Evolutionary conservation across 1,284 basidiomycete species (phyloP), one percentile per base, ranked within the genome.

Genomic region (Cryptococcus floricola): DNA sequence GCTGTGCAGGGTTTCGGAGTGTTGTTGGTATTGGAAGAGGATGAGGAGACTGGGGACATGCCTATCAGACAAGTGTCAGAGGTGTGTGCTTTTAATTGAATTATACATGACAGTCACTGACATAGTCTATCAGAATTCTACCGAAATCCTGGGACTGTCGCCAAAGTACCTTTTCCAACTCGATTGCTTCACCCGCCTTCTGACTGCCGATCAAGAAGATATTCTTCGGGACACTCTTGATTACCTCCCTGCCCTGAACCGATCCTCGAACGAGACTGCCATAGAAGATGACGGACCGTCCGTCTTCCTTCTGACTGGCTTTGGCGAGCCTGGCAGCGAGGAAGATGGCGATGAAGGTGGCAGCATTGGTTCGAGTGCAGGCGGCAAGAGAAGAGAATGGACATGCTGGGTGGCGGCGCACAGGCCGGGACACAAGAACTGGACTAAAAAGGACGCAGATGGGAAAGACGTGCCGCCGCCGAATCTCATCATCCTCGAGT

Each of bases 1-100:
- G 87, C 90, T 0, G 83, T 93, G 0, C 91, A 95, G 76, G 85
- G 85, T 0, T 95, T 89, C 68, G 91, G 90, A 9, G 87, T 92
- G 1, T 80, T 93, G 16, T 82, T 94, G 49, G 88, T 84, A 0
- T 77, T 92, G 1, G 84, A 88, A 59, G 85, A 90, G 66, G 78
- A 83, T 31, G 77, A 81, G 12, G 84, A 87, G 2, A 78, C 78
- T 3, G 85, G 81, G 9, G 79, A 80, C 8, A 75, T 91, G 31
- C 64, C 82, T 2, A 87, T 93, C 16, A 82, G 86, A 10, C 91
- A 92, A 67, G 87, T 88, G 0, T 93, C 90, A 13, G 90, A 92
- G 80, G 87, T 88, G 68, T 62, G 79, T 66, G 16, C 19, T 19
- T 18, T 12, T 39, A 9, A 50, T 42, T 42, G 74, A 12, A 53